Conservation (phyloP, 2,329 filamentous ascomycete species). For the Beauveria pseudobassiana region DNA sequence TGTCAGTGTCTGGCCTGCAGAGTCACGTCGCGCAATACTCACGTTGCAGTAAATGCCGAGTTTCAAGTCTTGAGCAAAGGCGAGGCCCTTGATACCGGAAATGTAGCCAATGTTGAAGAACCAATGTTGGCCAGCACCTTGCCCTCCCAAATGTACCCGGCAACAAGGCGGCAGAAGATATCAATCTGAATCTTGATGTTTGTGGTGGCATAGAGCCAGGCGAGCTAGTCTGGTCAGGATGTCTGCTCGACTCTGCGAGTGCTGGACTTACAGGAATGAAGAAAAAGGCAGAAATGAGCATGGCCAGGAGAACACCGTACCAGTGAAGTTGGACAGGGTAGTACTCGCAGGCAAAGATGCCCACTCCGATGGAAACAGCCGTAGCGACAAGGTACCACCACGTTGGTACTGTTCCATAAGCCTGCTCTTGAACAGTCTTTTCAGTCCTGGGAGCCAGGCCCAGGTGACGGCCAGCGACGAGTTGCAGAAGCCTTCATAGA, state of each 20-base stretch:
- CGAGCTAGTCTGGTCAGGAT: constrained; percentile 16
- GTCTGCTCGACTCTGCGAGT: not conserved
- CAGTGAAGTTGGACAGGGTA: constrained; percentile 25
- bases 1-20: not conserved
- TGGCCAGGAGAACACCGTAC: constrained; percentile 24
- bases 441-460: not conserved
- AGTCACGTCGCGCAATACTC: not conserved
- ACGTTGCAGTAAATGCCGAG: constrained; percentile 34
- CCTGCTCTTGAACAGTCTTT: constrained; percentile 10
- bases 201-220: constrained; percentile 30
- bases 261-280: constrained; percentile 20
- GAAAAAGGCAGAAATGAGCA: constrained; percentile 21
- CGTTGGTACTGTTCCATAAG: constrained; percentile 16
- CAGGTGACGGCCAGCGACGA: constrained; percentile 2
- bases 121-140: constrained; percentile 33
- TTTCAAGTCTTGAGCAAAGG: constrained; percentile 37
- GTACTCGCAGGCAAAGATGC: constrained; percentile 23
- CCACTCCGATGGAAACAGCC: constrained; percentile 18
- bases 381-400: constrained; percentile 21
- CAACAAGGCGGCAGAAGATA: constrained; percentile 36
- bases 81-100: constrained; percentile 32
- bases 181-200: constrained; percentile 38
- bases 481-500: constrained; percentile 14
- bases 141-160: constrained; percentile 37
- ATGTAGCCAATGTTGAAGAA: constrained; percentile 33